Evolutionary conservation across 345 rosid species (phyloP).

Genomic region (Aquilaria yunnanensis): DNA sequence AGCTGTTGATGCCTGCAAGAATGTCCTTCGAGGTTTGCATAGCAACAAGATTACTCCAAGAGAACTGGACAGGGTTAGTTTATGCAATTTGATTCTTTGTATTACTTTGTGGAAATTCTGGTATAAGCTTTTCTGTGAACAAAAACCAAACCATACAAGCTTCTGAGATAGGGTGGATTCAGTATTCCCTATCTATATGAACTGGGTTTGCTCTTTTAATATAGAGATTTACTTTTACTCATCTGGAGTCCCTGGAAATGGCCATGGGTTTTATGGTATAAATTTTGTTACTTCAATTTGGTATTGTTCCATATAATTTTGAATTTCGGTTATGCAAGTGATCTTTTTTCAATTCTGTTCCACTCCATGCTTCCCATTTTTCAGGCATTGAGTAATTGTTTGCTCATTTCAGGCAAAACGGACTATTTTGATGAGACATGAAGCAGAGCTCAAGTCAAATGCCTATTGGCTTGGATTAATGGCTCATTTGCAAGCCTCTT

Average conservation of each 20-base stretch:
- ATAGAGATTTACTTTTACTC: too few species aligned
- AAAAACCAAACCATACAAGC: background rate
- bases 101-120: background rate
- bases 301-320: background rate
- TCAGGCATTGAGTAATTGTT: too few species aligned
- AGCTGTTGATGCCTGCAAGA: conserved; percentile 99
- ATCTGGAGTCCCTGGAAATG: too few species aligned
- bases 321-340: background rate
- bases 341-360: background rate
- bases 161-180: background rate
- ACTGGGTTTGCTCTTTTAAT: too few species aligned
- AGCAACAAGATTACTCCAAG: conserved; percentile 76
- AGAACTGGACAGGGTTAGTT: conserved; percentile 95
- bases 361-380: background rate
- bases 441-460: conserved; percentile 97
- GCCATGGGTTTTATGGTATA: too few species aligned
- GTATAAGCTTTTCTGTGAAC: background rate
- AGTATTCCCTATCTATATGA: too few species aligned
- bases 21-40: conserved; percentile 86
- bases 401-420: conserved; percentile 67
- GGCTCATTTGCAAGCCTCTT: conserved; percentile 95
- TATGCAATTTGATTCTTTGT: conserved; percentile 4
- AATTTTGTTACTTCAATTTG: too few species aligned
- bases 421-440: conserved; percentile 96
- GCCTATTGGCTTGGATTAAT: conserved; percentile 98